Evolutionary conservation across 345 rosid species (phyloP), one percentile per base, ranked within the genome.

Genomic region (Noccaea caerulescens): DNA sequence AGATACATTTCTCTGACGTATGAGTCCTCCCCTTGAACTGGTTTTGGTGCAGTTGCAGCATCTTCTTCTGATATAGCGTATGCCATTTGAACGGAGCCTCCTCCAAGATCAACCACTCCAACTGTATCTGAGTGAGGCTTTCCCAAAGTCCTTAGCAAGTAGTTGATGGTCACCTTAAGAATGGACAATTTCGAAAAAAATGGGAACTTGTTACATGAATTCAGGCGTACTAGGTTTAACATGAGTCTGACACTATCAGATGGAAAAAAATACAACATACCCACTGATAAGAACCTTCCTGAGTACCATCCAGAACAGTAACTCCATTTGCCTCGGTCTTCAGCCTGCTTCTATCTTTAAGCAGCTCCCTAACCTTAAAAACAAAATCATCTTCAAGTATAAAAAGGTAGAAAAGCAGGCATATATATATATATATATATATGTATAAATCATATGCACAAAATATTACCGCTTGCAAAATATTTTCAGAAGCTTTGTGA

Each of bases 51-150:
- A 69, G 76, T 87, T 50, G 86, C 85, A 67, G 93, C 98, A 63
- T 87, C 96, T 42, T 64, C 76, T 73, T 91, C 82, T 2, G 99
- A 85, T 71, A 91, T 88, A 63, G 99, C 97, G 79, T 89, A 94
- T 11, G 99, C 98, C 99, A 94, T 91, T 77, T 94, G 99, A 77
- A 94, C 98, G 47, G 99, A 94, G 16, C 99, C 99, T 55, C 99
- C 99, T 53, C 99, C 99, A 70, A 94, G 99, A 83, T 94, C 99
- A 75, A 94, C 95, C 34, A 94, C 94, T 79, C 99, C 99, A 82
- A 94, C 98, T 36, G 99, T 91, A 16, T 86, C 73, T 20, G 85
- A 72, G 80, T 86, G 89, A 27, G 83, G 72, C 78, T 80, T 86
- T 64, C 99, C 96, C 79, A 94, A 69, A 49, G 86, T 85, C 55